Conservation (phyloP, 768 basidiomycete genomes). For the Zangia roseola region DNA sequence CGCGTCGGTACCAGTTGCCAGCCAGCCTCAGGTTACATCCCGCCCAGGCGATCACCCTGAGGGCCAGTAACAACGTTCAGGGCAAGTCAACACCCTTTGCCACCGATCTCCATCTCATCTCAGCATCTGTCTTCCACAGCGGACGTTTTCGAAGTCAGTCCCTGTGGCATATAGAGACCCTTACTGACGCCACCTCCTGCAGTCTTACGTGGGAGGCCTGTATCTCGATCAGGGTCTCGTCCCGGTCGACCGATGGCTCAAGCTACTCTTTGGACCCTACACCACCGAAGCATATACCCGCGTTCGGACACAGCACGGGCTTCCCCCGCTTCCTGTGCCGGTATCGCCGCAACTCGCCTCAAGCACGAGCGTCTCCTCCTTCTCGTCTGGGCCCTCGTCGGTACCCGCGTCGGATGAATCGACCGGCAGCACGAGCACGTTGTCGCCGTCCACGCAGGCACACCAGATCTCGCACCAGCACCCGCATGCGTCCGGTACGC, state of each 20-base stretch:
- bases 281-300: conserved; percentile 56
- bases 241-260: conserved; percentile 57
- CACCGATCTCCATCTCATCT: background rate
- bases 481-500: conserved; percentile 23
- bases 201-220: conserved; percentile 82
- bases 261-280: conserved; percentile 62
- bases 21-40: conserved; percentile 62
- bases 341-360: conserved; percentile 20
- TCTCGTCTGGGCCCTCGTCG: background rate
- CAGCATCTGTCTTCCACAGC: conserved; percentile 40
- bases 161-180: background rate
- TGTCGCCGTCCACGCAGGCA: conserved; percentile 15
- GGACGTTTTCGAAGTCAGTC: conserved; percentile 73
- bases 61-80: conserved; percentile 69
- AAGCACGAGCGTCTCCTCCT: conserved; percentile 20
- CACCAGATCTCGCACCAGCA: conserved; percentile 2
- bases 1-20: conserved; percentile 62
- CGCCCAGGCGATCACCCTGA: conserved; percentile 70
- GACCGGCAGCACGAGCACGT: background rate
- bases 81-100: conserved; percentile 42
- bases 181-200: conserved; percentile 4
- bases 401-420: background rate
- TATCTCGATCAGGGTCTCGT: conserved; percentile 68
- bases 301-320: conserved; percentile 66
- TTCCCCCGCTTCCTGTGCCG: conserved; percentile 43